Conservation (phyloP, 2,329 filamentous ascomycete genomes). For the Aspergillus melleus region DNA sequence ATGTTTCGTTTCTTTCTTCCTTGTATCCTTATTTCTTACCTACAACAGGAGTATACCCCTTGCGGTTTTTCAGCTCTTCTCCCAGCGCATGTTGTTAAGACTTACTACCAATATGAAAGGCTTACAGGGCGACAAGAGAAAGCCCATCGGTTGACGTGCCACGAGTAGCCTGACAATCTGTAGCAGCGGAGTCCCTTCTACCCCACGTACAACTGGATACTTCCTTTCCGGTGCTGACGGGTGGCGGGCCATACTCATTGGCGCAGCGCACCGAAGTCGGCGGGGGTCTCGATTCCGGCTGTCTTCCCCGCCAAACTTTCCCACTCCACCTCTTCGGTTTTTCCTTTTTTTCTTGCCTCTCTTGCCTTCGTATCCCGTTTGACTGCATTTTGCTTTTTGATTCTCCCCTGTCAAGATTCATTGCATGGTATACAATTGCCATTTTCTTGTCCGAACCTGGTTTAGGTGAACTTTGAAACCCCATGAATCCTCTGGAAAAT, state of each 20-base stretch:
- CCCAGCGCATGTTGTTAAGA: not conserved
- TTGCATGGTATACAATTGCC: not conserved
- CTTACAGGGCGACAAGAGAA: not conserved
- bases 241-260: not conserved
- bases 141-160: not conserved
- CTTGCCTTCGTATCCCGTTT: not conserved
- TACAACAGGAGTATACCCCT: not conserved
- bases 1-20: not conserved
- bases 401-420: not conserved
- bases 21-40: not conserved
- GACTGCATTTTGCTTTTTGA: not conserved
- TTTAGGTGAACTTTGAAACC: not conserved
- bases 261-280: not conserved
- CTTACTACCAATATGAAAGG: not conserved
- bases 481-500: not conserved
- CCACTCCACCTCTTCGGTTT: conserved; percentile 6
- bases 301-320: not conserved
- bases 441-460: not conserved
- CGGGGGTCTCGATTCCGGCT: not conserved
- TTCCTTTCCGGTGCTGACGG: not conserved
- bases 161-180: not conserved
- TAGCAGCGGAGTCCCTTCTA: not conserved
- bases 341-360: not conserved
- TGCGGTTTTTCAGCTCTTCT: not conserved
- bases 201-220: not conserved